Base-by-base conservation (phyloP, 495 filamentous ascomycete species). In the Tetracladium marchalianum region DNA sequence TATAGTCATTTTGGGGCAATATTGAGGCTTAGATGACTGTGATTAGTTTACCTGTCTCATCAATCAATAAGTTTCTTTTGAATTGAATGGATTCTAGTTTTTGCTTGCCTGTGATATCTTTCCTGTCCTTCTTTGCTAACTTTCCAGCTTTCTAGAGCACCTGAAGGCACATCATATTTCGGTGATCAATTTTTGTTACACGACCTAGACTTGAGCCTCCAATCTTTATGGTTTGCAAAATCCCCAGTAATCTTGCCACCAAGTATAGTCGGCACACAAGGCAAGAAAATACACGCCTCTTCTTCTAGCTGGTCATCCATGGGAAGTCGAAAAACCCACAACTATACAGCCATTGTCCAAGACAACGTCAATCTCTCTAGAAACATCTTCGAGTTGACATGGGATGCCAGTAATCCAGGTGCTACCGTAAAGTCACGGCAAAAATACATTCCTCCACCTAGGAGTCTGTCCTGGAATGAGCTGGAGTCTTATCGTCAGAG, bases 141-240 rank as follows among this genome's bases (percentile, higher is more conserved):
- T 11, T 34, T 31, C 37, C 27, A 49, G 36, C 22, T 42, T 35
- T 41, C 55, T 1, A 47, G 39, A 35, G 47, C 51, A 34, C 48
- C 41, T 31, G 44, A 52, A 12, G 31, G n/a, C 11, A 40, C 33
- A 8, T 32, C 13, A 2, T 37, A 54, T 5, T 49, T 56, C 40
- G 43, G 19, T 19, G 56, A 56, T 27, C 55, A 58, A 18, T 27
- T 7, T 27, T 3, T 27, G 22, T 31, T 7, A 27, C 22, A 49
- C 45, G 63, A 68, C 43, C 47, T 68, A 31, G 64, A 70, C 34
- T 57, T 70, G 18, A 55, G 54, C 31, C 58, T 69, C 5, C 27
- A 47, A 13, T 54, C 56, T 0, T 43, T 52, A 13, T 70, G 67
- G 67, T 70, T 66, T 48, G 49, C 62, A 13, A 58, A 60, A 35